Percentiles rank a stretch among this genome's conserved stretches.
Evolutionary conservation across 2,329 filamentous ascomycete species (phyloP).

Genomic region (Capronia coronata): DNA sequence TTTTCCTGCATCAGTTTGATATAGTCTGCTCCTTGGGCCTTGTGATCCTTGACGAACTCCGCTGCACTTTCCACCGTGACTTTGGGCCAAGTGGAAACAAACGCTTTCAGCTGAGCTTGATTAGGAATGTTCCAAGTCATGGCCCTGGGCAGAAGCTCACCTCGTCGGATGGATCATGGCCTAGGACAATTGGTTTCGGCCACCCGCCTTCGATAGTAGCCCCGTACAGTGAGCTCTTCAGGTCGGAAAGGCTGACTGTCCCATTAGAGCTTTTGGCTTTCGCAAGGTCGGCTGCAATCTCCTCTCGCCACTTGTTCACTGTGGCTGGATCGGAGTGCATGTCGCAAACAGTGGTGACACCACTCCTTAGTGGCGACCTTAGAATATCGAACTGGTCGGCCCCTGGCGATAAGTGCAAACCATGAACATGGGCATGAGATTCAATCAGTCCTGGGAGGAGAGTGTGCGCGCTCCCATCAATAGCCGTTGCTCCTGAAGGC

Average conservation of each 20-base stretch:
- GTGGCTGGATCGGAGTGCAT: conserved; percentile 26
- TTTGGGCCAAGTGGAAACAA: conserved; percentile 45
- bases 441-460: conserved; percentile 28
- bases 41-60: conserved; percentile 24
- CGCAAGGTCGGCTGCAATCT: conserved; percentile 20
- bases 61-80: conserved; percentile 40
- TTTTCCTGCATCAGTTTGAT: conserved; percentile 30
- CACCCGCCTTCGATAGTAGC: conserved; percentile 50
- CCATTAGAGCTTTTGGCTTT: conserved; percentile 15
- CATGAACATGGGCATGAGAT: conserved; percentile 25
- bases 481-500: conserved; percentile 20
- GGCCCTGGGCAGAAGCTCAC: conserved; percentile 7
- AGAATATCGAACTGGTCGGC: conserved; percentile 18
- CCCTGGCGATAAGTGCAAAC: conserved; percentile 22
- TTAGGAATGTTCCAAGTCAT: conserved; percentile 1
- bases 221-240: conserved; percentile 45
- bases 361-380: conserved; percentile 21
- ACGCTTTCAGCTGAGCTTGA: conserved; percentile 28
- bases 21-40: conserved; percentile 26
- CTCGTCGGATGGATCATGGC: conserved; percentile 30
- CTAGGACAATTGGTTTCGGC: conserved; percentile 37
- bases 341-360: conserved; percentile 27
- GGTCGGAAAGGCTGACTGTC: conserved; percentile 32
- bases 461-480: conserved; percentile 26
- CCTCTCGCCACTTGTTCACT: conserved; percentile 16